These are phyloP conservation scores for Ulmus americana DNA, from an alignment of 331 rosid species.

Conservation along the genomic window DNA sequence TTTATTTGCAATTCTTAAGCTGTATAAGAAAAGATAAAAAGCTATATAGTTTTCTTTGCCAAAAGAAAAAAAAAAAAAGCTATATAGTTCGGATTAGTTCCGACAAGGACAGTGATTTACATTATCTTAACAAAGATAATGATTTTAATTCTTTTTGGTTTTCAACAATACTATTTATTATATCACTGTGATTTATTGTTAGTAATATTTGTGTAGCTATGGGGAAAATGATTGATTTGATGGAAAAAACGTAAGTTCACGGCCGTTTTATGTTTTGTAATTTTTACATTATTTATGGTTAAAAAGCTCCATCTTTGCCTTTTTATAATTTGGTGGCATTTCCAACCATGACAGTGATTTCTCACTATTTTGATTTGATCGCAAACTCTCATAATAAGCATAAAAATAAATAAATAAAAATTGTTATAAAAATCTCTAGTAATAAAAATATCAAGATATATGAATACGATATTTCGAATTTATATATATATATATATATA, in stretches of 20 bases:
- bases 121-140: not conserved
- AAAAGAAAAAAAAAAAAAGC: not conserved
- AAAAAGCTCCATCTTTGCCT: not conserved
- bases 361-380: not conserved
- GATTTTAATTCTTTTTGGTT: not conserved
- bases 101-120: not conserved
- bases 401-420: not conserved
- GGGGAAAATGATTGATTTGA: not conserved
- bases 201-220: no score
- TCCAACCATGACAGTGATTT: conserved; percentile 14
- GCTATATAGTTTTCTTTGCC: not conserved
- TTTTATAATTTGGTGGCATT: conserved; percentile 8
- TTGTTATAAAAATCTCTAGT: no score
- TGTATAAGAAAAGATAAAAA: not conserved
- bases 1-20: not conserved
- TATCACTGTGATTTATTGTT: no score
- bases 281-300: conserved; percentile 1
- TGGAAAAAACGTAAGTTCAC: not conserved
- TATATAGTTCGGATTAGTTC: not conserved
- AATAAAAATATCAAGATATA: no score
- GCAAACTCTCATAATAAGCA: not conserved
- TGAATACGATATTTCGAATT: no score
- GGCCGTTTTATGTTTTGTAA: conserved; percentile 2
- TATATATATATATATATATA: not conserved
- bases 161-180: no score